Evolutionary conservation across 2,329 filamentous ascomycete genomes (phyloP).

Genomic region (Cryphonectria nitschkei): DNA sequence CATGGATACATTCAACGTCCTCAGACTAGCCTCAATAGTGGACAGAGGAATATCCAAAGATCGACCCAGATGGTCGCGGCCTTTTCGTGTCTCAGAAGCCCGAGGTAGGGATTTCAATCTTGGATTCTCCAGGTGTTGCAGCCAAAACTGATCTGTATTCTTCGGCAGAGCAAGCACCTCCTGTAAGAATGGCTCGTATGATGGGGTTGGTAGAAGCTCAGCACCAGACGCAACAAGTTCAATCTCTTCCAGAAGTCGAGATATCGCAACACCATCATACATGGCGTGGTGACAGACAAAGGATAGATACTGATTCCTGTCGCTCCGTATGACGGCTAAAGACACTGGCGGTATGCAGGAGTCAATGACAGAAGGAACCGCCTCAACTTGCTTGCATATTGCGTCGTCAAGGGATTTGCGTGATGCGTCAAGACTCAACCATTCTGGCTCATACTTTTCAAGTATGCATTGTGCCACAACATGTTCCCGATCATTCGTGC

Average conservation of each 20-base stretch:
- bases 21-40: conserved; percentile 53
- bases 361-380: conserved; percentile 47
- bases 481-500: conserved; percentile 61
- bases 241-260: conserved; percentile 70
- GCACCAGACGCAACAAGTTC: conserved; percentile 58
- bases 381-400: conserved; percentile 45
- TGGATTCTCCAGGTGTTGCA: conserved; percentile 55
- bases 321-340: conserved; percentile 45
- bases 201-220: conserved; percentile 51
- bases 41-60: conserved; percentile 44
- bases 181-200: conserved; percentile 67
- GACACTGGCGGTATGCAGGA: conserved; percentile 50
- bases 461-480: conserved; percentile 77
- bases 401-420: conserved; percentile 40
- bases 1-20: conserved; percentile 61
- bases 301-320: conserved; percentile 44
- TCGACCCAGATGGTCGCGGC: conserved; percentile 30
- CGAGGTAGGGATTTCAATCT: conserved; percentile 35
- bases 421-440: conserved; percentile 42
- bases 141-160: conserved; percentile 69
- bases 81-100: neutral
- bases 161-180: conserved; percentile 55
- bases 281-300: conserved; percentile 76
- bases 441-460: conserved; percentile 45
- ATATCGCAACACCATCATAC: conserved; percentile 83